phyloP scores from a whole-genome alignment of 768 basidiomycete species.

The Suillus sp. region DNA sequence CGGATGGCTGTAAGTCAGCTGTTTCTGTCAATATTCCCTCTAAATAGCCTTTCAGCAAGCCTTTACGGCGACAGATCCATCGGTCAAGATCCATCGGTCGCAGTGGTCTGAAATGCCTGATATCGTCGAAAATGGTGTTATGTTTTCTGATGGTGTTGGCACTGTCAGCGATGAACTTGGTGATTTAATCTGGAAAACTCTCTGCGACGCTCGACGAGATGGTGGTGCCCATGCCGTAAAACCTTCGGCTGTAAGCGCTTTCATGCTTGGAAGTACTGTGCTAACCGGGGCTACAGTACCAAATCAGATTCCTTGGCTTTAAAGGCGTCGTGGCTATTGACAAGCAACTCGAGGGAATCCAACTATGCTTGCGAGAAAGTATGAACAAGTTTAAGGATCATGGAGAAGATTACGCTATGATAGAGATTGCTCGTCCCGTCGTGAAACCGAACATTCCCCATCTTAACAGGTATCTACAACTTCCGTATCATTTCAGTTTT shows the following conservation, averaged over 20 bases:
- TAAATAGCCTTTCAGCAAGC: constrained; percentile 50
- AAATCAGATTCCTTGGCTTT: constrained; percentile 81
- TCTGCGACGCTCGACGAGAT: constrained; percentile 47
- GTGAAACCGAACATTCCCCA: constrained; percentile 60
- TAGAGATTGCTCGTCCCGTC: constrained; percentile 75
- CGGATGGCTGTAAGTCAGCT: constrained; percentile 52
- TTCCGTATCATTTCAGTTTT: background rate
- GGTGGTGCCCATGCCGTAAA: constrained; percentile 38
- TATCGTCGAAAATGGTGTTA: constrained; percentile 44
- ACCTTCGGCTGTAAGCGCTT: constrained; percentile 61
- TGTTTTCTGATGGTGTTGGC: constrained; percentile 80
- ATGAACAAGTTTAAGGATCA: constrained; percentile 76
- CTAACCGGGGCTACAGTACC: constrained; percentile 46
- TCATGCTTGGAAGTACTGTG: background rate
- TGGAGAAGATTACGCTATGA: constrained; percentile 50
- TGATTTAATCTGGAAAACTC: constrained; percentile 57
- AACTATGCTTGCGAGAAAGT: constrained; percentile 68
- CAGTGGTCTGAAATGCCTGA: constrained; percentile 71
- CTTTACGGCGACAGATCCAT: constrained; percentile 80
- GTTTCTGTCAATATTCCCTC: background rate
- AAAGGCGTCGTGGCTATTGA: constrained; percentile 84
- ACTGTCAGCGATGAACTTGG: constrained; percentile 68
- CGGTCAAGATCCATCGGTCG: constrained; percentile 52
- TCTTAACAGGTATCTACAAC: constrained; percentile 63
- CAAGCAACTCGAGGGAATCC: constrained; percentile 49